These are phyloP conservation scores for Ganoderma meredithae DNA, from an alignment of 1,284 basidiomycete species.

Conservation along the genomic window DNA sequence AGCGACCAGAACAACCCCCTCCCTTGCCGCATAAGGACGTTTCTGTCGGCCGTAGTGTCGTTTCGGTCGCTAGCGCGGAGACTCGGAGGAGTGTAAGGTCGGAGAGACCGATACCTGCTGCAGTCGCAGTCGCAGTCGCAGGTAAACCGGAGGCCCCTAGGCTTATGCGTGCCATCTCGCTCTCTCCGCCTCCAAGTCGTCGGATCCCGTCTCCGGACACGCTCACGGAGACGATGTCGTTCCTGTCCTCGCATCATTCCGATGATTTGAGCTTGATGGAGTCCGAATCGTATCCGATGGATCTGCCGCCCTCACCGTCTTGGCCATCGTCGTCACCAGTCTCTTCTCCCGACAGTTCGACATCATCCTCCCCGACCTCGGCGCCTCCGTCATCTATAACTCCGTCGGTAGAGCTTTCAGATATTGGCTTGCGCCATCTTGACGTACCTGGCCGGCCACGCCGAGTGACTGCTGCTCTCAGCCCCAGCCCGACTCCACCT, in stretches of 20 bases:
- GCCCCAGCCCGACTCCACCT: constrained; percentile 34
- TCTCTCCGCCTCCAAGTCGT: constrained; percentile 51
- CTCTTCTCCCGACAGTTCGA: constrained; percentile 40
- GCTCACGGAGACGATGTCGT: constrained; percentile 61
- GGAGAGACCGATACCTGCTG: constrained; percentile 37
- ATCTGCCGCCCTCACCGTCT: constrained; percentile 38
- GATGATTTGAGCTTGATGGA: constrained; percentile 64
- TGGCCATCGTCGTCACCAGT: constrained; percentile 44
- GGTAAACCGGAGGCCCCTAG: constrained; percentile 15
- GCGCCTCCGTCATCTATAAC: constrained; percentile 33
- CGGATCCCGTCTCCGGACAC: constrained; percentile 56
- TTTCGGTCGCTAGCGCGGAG: constrained; percentile 27
- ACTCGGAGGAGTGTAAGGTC: constrained; percentile 29
- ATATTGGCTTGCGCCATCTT: constrained; percentile 23
- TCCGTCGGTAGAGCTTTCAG: constrained; percentile 29
- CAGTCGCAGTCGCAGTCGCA: neutral
- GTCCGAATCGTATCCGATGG: constrained; percentile 44
- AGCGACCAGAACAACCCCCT: constrained; percentile 41
- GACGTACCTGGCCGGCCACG: constrained; percentile 20
- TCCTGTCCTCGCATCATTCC: constrained; percentile 78
- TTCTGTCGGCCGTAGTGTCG: constrained; percentile 48
- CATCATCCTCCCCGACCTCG: constrained; percentile 38
- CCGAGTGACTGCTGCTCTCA: constrained; percentile 28
- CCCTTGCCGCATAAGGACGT: constrained; percentile 48
- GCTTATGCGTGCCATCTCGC: constrained; percentile 39